Evolutionary conservation across 805 yeast genomes (phyloP), one percentile per base, ranked within the genome.

Genomic region (Wickerhamiella slavikovae): DNA sequence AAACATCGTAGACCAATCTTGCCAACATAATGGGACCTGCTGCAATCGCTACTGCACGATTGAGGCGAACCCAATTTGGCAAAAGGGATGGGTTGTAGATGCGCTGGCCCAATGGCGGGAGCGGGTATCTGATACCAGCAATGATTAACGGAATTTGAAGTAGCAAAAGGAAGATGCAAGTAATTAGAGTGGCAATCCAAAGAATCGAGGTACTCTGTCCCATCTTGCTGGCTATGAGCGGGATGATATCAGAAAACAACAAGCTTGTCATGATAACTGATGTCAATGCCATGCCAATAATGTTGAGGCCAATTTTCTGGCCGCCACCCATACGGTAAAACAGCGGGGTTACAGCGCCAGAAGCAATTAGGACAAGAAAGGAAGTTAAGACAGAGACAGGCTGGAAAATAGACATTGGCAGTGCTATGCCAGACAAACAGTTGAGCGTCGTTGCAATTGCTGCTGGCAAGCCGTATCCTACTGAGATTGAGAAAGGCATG

Each of bases 31-130:
- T 26, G 5, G 47, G 47, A 6, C 19, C 38, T 2, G 39, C 24
- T 5, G 42, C 43, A 19, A 41, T 35, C 10, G 31, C 17, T 5
- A 43, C 32, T 5, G 43, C 35, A 25, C 44, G 39, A 37, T 42
- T 45, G 11, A 43, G 38, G 27, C 38, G 38, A 24, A 40, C 44
- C 46, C 45, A 43, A 30, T 41, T 39, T 15, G 45, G 47, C 11
- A 40, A 42, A 5, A 41, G 38, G 6, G 38, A 28, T 17, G 40
- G 28, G 32, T 38, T 39, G 37, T 43, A 43, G 28, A 43, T 41
- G 28, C 40, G 40, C n/a, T 38, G 25, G 3, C 45, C 41, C 12
- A 44, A 34, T n/a, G 41, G 37, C 4, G 43, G 44, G 26, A 43
- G 19, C 20, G 32, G 32, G 19, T 17, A 23, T 22, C 35, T 31